Conservation (phyloP, 2,329 filamentous ascomycete species). For the Fusarium pilosicola region DNA sequence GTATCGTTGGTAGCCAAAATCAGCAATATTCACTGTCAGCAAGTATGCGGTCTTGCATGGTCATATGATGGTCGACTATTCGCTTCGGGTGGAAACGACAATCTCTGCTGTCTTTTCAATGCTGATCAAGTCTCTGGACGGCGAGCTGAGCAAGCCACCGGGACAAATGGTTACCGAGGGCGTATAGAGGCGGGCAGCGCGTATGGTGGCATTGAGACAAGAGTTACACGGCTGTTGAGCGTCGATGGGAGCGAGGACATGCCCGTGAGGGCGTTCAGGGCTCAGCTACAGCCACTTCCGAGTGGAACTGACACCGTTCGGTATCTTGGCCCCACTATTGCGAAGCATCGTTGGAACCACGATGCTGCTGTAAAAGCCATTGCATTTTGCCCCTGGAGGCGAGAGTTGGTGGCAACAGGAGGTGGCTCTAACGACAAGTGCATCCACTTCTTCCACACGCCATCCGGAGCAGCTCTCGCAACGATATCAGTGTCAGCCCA, state of each 20-base stretch:
- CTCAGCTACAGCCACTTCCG: conserved; percentile 46
- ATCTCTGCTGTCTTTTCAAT: conserved; percentile 84
- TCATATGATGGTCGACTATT: conserved; percentile 79
- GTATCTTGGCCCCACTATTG: conserved; percentile 63
- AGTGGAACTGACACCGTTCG: conserved; percentile 52
- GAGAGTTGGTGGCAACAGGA: conserved; percentile 86
- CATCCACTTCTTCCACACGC: conserved; percentile 94
- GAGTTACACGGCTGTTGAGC: conserved; percentile 3
- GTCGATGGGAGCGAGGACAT: not conserved
- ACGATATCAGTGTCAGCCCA: conserved; percentile 94
- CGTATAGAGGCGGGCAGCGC: conserved; percentile 4
- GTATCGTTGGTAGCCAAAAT: conserved; percentile 83
- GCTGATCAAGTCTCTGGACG: conserved; percentile 64
- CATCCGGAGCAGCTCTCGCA: conserved; percentile 83
- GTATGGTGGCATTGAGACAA: conserved; percentile 26
- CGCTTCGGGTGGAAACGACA: conserved; percentile 93
- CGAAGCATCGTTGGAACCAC: conserved; percentile 80
- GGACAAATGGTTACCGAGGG: conserved; percentile 1
- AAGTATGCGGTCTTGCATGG: conserved; percentile 95
- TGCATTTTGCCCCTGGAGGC: conserved; percentile 95
- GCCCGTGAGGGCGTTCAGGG: conserved; percentile 13
- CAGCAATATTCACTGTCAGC: conserved; percentile 78
- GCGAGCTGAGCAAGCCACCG: not conserved
- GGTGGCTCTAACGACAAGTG: conserved; percentile 94
- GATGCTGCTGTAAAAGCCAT: conserved; percentile 95